phyloP scores from a whole-genome alignment of 2,329 filamentous ascomycete species.

The Diaporthe batatas region DNA sequence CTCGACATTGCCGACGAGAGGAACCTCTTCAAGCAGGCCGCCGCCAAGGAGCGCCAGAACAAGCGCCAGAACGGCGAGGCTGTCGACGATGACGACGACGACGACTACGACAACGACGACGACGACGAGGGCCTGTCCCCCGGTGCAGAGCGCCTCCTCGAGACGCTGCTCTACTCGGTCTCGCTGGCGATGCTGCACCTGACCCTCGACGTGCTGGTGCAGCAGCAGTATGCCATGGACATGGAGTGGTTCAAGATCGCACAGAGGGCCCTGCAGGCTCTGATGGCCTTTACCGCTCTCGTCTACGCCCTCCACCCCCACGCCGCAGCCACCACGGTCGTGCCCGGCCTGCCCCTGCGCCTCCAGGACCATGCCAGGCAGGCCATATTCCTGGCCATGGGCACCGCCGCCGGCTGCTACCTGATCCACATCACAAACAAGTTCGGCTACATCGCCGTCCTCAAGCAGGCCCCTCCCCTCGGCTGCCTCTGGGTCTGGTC shows the following conservation, averaged over 20 bases:
- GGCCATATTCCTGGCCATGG: slow-evolving; percentile 72
- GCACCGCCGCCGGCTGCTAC: slow-evolving; percentile 78
- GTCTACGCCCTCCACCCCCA: slow-evolving; percentile 71
- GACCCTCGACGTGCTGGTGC: slow-evolving; percentile 82
- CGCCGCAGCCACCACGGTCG: slow-evolving; percentile 59
- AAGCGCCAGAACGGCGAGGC: slow-evolving; percentile 42
- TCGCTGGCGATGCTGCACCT: slow-evolving; percentile 80
- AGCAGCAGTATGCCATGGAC: slow-evolving; percentile 80
- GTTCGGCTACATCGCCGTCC: slow-evolving; percentile 85
- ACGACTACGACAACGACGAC: slow-evolving; percentile 47
- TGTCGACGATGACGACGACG: slow-evolving; percentile 5
- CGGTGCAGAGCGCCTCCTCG: slow-evolving; percentile 64
- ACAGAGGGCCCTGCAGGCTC: slow-evolving; percentile 64
- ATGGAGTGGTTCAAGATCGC: slow-evolving; percentile 71
- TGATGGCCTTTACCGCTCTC: slow-evolving; percentile 66
- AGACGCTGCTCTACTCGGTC: slow-evolving; percentile 69
- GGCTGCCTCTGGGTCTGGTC: slow-evolving; percentile 95
- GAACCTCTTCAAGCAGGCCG: slow-evolving; percentile 67
- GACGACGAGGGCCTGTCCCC: slow-evolving; percentile 56
- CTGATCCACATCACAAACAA: slow-evolving; percentile 85
- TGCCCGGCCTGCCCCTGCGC: slow-evolving; percentile 63
- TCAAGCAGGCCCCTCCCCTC: slow-evolving; percentile 91
- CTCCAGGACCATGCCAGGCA: slow-evolving; percentile 67
- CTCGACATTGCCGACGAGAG: slow-evolving; percentile 78
- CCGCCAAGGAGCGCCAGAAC: slow-evolving; percentile 55